Conservation (phyloP, 768 basidiomycete species). For the Tricholomella constricta region DNA sequence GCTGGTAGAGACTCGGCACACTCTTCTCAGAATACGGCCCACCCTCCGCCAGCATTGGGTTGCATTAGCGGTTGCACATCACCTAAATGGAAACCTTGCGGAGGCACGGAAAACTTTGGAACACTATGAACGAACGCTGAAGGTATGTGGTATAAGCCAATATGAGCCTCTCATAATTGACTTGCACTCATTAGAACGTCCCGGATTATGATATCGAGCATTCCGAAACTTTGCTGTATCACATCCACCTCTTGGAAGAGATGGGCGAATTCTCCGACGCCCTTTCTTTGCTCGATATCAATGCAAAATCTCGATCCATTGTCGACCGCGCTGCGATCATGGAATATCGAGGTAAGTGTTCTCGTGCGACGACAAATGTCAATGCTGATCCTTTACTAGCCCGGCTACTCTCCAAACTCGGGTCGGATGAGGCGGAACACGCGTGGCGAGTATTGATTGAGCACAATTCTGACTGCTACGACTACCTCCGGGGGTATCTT, state of each 20-base stretch:
- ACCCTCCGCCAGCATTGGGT: constrained; percentile 88
- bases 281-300: constrained; percentile 61
- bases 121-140: constrained; percentile 68
- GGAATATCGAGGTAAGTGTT: constrained; percentile 61
- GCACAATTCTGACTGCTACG: constrained; percentile 80
- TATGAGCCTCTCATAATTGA: not conserved
- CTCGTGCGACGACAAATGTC: not conserved
- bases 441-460: constrained; percentile 83
- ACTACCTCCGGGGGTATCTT: constrained; percentile 79
- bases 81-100: constrained; percentile 71
- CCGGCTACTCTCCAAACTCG: constrained; percentile 70
- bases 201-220: constrained; percentile 80
- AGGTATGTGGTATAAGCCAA: constrained; percentile 48
- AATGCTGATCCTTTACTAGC: constrained; percentile 47
- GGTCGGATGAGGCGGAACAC: constrained; percentile 70
- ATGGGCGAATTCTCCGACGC: constrained; percentile 63
- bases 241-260: constrained; percentile 73
- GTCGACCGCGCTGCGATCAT: constrained; percentile 71
- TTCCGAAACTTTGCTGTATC: constrained; percentile 81
- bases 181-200: constrained; percentile 53
- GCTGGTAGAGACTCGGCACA: constrained; percentile 80
- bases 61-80: constrained; percentile 84
- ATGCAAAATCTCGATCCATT: constrained; percentile 63
- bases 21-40: constrained; percentile 78
- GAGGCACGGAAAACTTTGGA: constrained; percentile 76